These are phyloP conservation scores for Elsinoe perseae DNA, from an alignment of 2,329 filamentous ascomycete genomes.

Conservation along the genomic window DNA sequence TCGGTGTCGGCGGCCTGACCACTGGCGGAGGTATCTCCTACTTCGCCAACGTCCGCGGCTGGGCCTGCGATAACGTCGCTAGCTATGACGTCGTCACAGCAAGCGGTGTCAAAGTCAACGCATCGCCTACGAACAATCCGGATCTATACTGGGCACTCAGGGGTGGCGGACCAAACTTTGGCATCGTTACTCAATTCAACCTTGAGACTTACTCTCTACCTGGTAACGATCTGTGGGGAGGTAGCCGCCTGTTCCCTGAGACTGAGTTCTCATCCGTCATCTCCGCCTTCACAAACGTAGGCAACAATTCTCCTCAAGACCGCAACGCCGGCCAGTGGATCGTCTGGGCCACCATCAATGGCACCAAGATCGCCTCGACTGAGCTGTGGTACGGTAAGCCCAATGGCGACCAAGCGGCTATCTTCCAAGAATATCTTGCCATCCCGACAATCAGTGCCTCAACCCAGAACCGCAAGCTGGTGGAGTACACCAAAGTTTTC, in stretches of 20 bases:
- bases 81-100: constrained; percentile 37
- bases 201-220: constrained; percentile 6
- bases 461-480: constrained; percentile 2
- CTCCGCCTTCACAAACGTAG: constrained; percentile 6
- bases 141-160: constrained; percentile 59
- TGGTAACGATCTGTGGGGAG: constrained; percentile 1
- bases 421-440: constrained; percentile 4
- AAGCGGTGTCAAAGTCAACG: constrained; percentile 43
- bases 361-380: constrained; percentile 2
- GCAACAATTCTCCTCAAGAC: neutral
- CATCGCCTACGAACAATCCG: constrained; percentile 40
- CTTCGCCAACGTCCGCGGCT: constrained; percentile 5
- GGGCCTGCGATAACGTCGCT: constrained; percentile 12
- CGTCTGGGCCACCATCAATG: neutral
- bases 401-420: neutral
- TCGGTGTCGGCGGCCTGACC: constrained; percentile 54
- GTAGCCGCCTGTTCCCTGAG: neutral
- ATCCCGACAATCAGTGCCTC: neutral
- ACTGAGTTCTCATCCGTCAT: neutral
- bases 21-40: constrained; percentile 36
- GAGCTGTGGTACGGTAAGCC: constrained; percentile 8
- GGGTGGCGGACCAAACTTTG: constrained; percentile 50
- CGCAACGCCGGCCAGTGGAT: constrained; percentile 5
- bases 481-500: neutral
- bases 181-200: constrained; percentile 21